A percentile compares a stretch with the other conserved stretches of the same genome.
Evolutionary conservation across 1,284 basidiomycete genomes (phyloP).

Genomic region (Trichosporon coremiiforme): DNA sequence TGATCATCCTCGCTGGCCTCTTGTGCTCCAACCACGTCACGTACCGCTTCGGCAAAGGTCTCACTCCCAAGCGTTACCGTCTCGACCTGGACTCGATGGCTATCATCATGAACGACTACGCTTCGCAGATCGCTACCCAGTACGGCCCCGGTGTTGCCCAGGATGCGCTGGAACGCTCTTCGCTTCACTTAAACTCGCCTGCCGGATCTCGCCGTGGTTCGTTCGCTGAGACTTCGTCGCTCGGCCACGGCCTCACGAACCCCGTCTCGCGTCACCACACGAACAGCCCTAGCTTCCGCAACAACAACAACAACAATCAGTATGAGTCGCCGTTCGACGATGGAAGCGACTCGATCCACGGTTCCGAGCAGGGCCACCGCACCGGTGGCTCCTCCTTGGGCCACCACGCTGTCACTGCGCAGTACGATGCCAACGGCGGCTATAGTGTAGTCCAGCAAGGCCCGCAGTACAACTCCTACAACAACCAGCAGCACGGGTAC

Average conservation of each 20-base stretch:
- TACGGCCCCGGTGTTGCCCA: constrained; percentile 53
- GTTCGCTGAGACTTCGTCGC: constrained; percentile 19
- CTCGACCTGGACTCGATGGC: constrained; percentile 67
- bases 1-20: constrained; percentile 66
- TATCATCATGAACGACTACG: constrained; percentile 72
- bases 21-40: constrained; percentile 73
- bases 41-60: constrained; percentile 73
- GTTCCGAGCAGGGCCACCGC: constrained; percentile 22
- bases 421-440: constrained; percentile 9
- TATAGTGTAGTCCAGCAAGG: constrained; percentile 6
- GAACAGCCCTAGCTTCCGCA: not conserved
- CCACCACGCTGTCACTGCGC: constrained; percentile 13
- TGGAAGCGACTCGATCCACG: constrained; percentile 18
- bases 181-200: constrained; percentile 38
- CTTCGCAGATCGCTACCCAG: constrained; percentile 58
- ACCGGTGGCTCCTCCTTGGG: constrained; percentile 15
- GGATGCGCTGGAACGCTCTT: constrained; percentile 49
- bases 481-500: constrained; percentile 21
- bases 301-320: constrained; percentile 11
- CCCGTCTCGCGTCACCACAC: constrained; percentile 18
- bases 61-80: constrained; percentile 72
- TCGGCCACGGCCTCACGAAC: constrained; percentile 15
- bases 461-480: constrained; percentile 2
- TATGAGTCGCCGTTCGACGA: constrained; percentile 30
- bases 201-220: constrained; percentile 24